Base-by-base conservation (phyloP, 352 stramenopile genomes). In the Phytophthora syringae region DNA sequence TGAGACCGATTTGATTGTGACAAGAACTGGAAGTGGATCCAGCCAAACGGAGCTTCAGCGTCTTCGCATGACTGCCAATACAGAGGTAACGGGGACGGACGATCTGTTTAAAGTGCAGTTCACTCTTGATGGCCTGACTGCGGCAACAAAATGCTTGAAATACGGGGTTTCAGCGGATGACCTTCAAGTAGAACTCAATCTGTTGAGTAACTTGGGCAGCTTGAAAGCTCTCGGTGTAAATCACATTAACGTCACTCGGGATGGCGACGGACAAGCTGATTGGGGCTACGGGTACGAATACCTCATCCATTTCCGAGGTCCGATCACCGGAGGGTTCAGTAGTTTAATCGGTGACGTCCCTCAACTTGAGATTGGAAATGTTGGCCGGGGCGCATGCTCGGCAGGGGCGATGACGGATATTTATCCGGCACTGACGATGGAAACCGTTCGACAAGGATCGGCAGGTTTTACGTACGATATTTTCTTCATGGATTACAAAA, bases 281-380 rank as follows among this genome's bases (percentile, higher is more conserved):
- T 94, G 81, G 82, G 87, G 87, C 9, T 95, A 88, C 56, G 87
- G 87, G 0, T 95, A 88, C 52, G 80, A 94, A 58, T 95, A 93
- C 54, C 61, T 82, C 7, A 79, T 95, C 49, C 53, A 78, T 24
- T 95, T 92, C 42, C 59, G 52, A 34, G 87, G 87, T 2, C 79
- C 84, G 0, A 59, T 93, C 11, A 60, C 55, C 10, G 84, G 86
- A 18, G 82, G 84, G 3, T 74, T 69, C 40, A 93, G 82, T 43
- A 65, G n/a, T 3, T 75, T 95, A 7, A 42, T 94, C 0, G 87
- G 85, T 0, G 73, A 93, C 43, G 65, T 94, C 4, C 53, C 64
- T 9, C 68, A 74, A 25, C 44, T 95, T 0, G 58, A 73, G 34
- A 66, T 90, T 25, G 64, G 86, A 16, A 90, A 88, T 34, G 48